Percentiles rank a stretch among this genome's conserved stretches.
These are phyloP conservation scores for Starmerella vaccinii DNA, from an alignment of 805 yeast genomes.

Conservation along the genomic window DNA sequence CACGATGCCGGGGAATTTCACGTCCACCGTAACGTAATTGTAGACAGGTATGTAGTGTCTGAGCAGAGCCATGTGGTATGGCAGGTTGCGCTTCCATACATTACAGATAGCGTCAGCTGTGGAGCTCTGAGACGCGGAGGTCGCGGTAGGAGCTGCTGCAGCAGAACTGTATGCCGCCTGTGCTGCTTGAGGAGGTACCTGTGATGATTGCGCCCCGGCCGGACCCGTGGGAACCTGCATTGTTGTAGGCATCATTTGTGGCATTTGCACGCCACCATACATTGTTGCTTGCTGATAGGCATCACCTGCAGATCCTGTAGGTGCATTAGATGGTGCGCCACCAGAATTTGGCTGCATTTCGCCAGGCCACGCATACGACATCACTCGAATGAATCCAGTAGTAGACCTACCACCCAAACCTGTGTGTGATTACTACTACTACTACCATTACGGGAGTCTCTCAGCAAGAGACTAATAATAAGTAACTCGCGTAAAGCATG, in stretches of 20 bases:
- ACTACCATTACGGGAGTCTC: no score
- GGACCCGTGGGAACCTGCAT: conserved; percentile 9
- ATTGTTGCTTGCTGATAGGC: conserved; percentile 4
- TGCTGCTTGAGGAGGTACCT: neutral
- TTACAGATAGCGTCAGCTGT: conserved; percentile 25
- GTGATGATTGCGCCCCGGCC: conserved; percentile 3
- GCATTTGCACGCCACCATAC: conserved; percentile 17
- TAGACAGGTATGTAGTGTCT: conserved; percentile 33
- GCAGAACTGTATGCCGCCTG: neutral
- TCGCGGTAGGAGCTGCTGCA: neutral
- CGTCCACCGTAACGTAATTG: conserved; percentile 47
- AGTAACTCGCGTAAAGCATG: no score
- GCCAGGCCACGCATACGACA: conserved; percentile 24
- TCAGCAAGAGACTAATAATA: no score
- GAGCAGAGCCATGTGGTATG: conserved; percentile 34
- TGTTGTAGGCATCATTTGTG: conserved; percentile 18
- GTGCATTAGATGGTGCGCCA: neutral
- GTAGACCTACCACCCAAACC: neutral
- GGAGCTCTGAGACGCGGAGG: neutral
- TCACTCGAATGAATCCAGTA: neutral
- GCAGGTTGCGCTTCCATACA: conserved; percentile 37
- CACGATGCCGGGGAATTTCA: conserved; percentile 92
- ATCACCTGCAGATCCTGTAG: neutral
- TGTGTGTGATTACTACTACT: neutral
- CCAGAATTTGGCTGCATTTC: conserved; percentile 15